Conservation (phyloP, 768 basidiomycete species). For the Mycena crocata region DNA sequence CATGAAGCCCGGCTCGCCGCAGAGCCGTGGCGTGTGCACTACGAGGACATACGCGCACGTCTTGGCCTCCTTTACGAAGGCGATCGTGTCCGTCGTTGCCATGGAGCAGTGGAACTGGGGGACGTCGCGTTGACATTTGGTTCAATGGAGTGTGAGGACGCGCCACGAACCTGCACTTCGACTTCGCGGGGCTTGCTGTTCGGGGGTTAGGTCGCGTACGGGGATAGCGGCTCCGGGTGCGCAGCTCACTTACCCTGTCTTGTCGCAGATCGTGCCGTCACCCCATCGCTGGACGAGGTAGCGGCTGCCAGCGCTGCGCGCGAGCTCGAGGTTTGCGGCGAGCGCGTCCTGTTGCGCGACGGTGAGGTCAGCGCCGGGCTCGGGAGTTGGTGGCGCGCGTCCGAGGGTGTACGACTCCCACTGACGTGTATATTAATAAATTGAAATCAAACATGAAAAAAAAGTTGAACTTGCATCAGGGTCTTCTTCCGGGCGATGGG, state of each 20-base stretch:
- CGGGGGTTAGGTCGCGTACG: neutral
- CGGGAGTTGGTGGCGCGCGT: slow-evolving; percentile 70
- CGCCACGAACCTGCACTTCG: slow-evolving; percentile 98
- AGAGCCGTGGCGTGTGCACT: slow-evolving; percentile 94
- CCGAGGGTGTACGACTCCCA: slow-evolving; percentile 86
- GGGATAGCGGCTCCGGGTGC: too few relatives aligned
- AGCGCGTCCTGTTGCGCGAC: slow-evolving; percentile 74
- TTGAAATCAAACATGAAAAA: slow-evolving; percentile 35
- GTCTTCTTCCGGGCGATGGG: slow-evolving; percentile 87
- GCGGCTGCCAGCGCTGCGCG: slow-evolving; percentile 80
- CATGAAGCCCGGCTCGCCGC: slow-evolving; percentile 92
- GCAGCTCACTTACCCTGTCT: slow-evolving; percentile 64
- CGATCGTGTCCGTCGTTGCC: slow-evolving; percentile 91
- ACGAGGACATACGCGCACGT: slow-evolving; percentile 96
- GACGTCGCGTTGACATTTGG: too few relatives aligned
- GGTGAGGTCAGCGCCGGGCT: slow-evolving; percentile 72
- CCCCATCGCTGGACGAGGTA: slow-evolving; percentile 95
- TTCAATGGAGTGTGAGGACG: too few relatives aligned
- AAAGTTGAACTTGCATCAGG: slow-evolving; percentile 68
- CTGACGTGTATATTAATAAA: slow-evolving; percentile 50
- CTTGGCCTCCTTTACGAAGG: slow-evolving; percentile 92
- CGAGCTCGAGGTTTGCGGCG: slow-evolving; percentile 79
- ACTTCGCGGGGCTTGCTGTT: slow-evolving; percentile 77
- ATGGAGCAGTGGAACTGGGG: slow-evolving; percentile 93
- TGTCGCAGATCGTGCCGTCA: slow-evolving; percentile 94